Evolutionary conservation across 108 stramenopile genomes (phyloP), one percentile per base, ranked within the genome.

Genomic region (Conticribra guillardii): DNA sequence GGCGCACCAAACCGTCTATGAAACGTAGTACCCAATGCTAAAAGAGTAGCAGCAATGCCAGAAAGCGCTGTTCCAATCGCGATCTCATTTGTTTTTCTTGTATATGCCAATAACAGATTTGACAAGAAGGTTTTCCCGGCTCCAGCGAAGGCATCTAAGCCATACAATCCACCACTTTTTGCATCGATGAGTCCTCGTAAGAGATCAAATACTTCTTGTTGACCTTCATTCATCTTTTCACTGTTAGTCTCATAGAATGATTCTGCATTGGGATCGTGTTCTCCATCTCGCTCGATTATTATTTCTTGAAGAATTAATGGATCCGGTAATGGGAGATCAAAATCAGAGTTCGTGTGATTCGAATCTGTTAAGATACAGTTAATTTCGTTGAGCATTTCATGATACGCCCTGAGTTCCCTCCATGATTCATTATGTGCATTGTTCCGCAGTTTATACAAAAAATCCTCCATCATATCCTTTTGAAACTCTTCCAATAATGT

Each of bases 81-180:
- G 37, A 61, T 16, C 4, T 60, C 49, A 7, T 52, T 19, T 2
- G 48, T 16, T 51, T 32, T 54, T 29, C 14, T 53, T 17, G 18
- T 32, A 44, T 53, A 71, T 27, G 60, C 49, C 18, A 71, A 2
- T 2, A 62, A 16, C 9, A 61, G 19, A 30, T 71, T 71, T 23
- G 47, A 16, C 3, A 52, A 17, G 41, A 67, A 67, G 31, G 37
- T 41, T 11, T 41, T 9, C 11, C 37, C 37, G 5, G 37, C 5
- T 9, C 37, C 37, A 9, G 8, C 37, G 5, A 9, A 11, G 11
- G 37, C 37, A 41, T 41, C 37, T 9, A 41, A 11, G 37, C 11
- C 11, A 11, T 41, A 41, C 5, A 5, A 41, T 5, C 37, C 11
- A n/a, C 37, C 37, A 9, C 11, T 11, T 11, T 11, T 41, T 41